Conservation (phyloP, 305 asterid species). For the Ilex paraguariensis region DNA sequence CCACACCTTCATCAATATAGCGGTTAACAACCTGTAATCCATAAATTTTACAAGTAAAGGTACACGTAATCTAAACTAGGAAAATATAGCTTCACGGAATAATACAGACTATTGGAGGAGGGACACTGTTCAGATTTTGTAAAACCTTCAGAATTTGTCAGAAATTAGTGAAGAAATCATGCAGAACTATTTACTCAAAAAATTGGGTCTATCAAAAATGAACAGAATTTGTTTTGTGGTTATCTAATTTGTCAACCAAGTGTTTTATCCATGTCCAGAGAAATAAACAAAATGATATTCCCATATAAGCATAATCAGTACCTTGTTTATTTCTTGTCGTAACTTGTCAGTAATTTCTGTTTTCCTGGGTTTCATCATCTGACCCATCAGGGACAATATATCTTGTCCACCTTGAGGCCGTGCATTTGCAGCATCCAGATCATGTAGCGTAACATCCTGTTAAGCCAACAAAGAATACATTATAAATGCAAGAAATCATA, state of each 20-base stretch:
- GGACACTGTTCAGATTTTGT: no score
- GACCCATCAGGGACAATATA: constrained; percentile 95
- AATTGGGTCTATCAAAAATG: no score
- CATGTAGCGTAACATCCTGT: constrained; percentile 96
- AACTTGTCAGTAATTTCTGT: constrained; percentile 97
- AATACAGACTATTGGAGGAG: no score
- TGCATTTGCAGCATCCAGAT: constrained; percentile 99
- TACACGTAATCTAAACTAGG: background rate
- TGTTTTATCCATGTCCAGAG: background rate
- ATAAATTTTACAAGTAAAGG: constrained; percentile 6
- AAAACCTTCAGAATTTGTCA: no score
- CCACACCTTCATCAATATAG: constrained; percentile 91
- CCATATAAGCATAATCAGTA: constrained; percentile 11
- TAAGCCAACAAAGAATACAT: constrained; percentile 7
- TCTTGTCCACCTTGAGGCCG: constrained; percentile 99
- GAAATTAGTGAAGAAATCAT: no score
- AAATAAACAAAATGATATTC: background rate
- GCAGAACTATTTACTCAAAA: no score
- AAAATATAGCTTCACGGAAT: no score
- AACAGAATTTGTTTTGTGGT: no score
- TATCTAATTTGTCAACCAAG: background rate
- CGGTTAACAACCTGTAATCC: constrained; percentile 81
- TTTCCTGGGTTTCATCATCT: constrained; percentile 97
- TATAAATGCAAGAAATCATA: background rate
- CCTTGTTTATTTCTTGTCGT: constrained; percentile 95